Conservation (phyloP, 352 stramenopile genomes). For the Peronospora belbahrii region DNA sequence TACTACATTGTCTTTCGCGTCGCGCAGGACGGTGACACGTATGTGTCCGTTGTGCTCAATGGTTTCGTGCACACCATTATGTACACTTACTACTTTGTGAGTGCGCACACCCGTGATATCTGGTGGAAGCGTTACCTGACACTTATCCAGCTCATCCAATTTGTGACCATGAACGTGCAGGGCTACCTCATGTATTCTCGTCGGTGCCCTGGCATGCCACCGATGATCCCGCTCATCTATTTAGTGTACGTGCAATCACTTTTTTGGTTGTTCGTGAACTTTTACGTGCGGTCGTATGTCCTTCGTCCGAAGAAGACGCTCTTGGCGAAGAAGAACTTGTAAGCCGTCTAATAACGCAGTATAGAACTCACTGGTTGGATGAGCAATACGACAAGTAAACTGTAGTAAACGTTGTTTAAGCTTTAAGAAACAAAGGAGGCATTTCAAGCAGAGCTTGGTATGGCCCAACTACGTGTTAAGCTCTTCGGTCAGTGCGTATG, state of each 20-base stretch:
- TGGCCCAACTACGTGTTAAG: too few relatives aligned
- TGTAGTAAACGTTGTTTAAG: too few relatives aligned
- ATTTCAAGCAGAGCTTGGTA: too few relatives aligned
- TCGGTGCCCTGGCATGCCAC: conserved; percentile 79
- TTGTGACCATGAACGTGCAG: conserved; percentile 81
- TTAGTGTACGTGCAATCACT: conserved; percentile 89
- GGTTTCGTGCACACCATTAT: conserved; percentile 98
- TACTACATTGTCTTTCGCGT: conserved; percentile 93
- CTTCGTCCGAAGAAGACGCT: conserved; percentile 33
- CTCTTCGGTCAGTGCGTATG: too few relatives aligned
- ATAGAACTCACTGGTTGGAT: too few relatives aligned
- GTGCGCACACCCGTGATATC: conserved; percentile 94
- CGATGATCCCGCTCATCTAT: conserved; percentile 85
- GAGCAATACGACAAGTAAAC: too few relatives aligned
- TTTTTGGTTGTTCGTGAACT: conserved; percentile 91
- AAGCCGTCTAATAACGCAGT: neutral
- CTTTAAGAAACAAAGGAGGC: too few relatives aligned
- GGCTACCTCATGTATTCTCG: conserved; percentile 38
- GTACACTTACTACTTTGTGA: conserved; percentile 99
- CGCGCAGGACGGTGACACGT: conserved; percentile 95
- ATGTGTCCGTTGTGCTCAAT: conserved; percentile 94
- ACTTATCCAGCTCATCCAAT: conserved; percentile 93
- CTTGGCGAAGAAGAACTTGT: conserved; percentile 31
- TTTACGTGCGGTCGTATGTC: conserved; percentile 91
- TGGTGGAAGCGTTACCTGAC: conserved; percentile 98